Conservation (phyloP, 371 early-diverging fungal genomes). For the Funneliformis caledonium region DNA sequence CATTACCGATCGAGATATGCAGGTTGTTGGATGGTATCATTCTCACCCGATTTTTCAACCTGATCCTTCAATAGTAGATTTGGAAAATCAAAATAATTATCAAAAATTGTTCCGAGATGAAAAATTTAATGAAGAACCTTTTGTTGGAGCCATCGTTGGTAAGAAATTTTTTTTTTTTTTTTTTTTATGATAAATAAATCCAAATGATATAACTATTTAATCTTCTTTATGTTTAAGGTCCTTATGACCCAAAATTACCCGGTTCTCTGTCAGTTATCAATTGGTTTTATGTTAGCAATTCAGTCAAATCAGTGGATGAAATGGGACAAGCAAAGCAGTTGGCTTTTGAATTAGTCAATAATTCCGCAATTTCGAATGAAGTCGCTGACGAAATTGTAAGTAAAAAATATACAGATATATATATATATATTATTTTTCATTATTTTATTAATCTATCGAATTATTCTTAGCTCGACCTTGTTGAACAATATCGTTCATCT, state of each 20-base stretch:
- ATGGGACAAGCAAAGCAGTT: conserved; percentile 66
- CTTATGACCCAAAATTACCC: conserved; percentile 83
- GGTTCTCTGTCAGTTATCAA: conserved; percentile 79
- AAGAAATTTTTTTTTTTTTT: conserved; percentile 20
- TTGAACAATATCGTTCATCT: conserved; percentile 61
- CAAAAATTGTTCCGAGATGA: conserved; percentile 71
- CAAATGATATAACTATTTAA: not conserved
- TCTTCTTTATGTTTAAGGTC: conserved; percentile 51
- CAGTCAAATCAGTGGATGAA: conserved; percentile 47
- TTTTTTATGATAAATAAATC: no score
- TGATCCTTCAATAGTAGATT: conserved; percentile 76
- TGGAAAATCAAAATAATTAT: conserved; percentile 83
- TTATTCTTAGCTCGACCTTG: conserved; percentile 54
- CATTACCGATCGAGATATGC: conserved; percentile 72
- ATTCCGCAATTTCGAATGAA: conserved; percentile 53
- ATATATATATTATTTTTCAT: not conserved
- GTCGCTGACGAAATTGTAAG: conserved; percentile 61
- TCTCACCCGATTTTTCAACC: conserved; percentile 83
- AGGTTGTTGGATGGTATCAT: conserved; percentile 91
- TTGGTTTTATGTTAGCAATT: conserved; percentile 75
- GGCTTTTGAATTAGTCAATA: conserved; percentile 62
- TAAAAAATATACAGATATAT: not conserved
- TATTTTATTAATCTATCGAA: not conserved
- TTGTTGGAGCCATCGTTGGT: conserved; percentile 90
- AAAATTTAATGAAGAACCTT: conserved; percentile 63